Conservation (phyloP, 768 basidiomycete genomes). For the Coprinopsis cinerea region DNA sequence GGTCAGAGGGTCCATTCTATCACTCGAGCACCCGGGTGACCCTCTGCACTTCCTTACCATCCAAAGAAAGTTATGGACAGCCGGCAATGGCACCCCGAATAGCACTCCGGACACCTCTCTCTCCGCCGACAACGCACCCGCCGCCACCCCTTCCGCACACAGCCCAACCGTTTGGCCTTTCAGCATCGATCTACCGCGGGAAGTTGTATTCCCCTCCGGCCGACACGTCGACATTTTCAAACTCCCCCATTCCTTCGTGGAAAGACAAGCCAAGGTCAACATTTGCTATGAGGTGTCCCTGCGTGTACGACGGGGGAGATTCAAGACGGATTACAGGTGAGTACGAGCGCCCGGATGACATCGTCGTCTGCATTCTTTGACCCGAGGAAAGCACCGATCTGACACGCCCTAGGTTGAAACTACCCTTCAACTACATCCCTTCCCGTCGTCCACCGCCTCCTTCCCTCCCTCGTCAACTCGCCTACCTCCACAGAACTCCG, state of each 20-base stretch:
- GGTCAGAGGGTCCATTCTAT: too few species aligned
- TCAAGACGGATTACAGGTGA: slow-evolving; percentile 31
- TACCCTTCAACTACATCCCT: background rate
- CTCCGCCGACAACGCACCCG: too few species aligned
- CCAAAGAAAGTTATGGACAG: too few species aligned
- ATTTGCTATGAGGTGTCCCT: slow-evolving; percentile 31
- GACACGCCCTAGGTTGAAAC: too few species aligned
- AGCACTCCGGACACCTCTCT: too few species aligned
- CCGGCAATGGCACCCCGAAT: too few species aligned
- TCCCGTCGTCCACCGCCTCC: slow-evolving; percentile 23
- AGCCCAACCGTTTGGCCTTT: slow-evolving; percentile 36
- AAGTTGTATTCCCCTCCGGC: slow-evolving; percentile 21
- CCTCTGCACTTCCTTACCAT: too few species aligned
- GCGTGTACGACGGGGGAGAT: slow-evolving; percentile 25
- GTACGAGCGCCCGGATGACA: background rate
- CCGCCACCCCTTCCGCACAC: too few species aligned
- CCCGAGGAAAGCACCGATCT: too few species aligned
- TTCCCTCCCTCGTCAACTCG: slow-evolving; percentile 27
- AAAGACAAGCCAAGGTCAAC: slow-evolving; percentile 31
- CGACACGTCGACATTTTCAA: slow-evolving; percentile 18
- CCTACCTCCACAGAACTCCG: slow-evolving; percentile 28
- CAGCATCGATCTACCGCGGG: slow-evolving; percentile 33
- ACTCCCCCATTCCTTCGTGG: slow-evolving; percentile 35
- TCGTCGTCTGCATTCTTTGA: too few species aligned
- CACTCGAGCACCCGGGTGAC: too few species aligned